Conservation (phyloP, 192 early-diverging fungal species). For the Piromyces finnis region DNA sequence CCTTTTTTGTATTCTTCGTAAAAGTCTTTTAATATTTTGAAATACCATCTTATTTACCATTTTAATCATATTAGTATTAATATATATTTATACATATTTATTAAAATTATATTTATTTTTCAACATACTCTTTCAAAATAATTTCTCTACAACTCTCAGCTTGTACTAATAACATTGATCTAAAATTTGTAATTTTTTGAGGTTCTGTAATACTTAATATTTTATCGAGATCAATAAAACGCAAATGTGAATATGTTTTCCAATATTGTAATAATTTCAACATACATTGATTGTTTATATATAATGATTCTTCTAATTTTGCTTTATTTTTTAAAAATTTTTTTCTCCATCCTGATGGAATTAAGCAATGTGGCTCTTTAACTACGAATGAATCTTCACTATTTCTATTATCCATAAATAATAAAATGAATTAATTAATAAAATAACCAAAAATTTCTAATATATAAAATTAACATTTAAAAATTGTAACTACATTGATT, state of each 20-base stretch:
- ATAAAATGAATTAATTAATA: background rate
- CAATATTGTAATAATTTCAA: slow-evolving; percentile 18
- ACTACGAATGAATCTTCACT: background rate
- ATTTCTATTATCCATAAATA: slow-evolving; percentile 18
- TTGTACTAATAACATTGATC: slow-evolving; percentile 29
- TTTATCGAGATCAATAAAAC: slow-evolving; percentile 22
- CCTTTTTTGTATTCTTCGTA: slow-evolving; percentile 10
- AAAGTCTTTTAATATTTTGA: slow-evolving; percentile 2
- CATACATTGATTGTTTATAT: slow-evolving; percentile 19
- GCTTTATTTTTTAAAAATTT: slow-evolving; percentile 17
- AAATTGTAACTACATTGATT: background rate
- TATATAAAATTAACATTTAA: background rate
- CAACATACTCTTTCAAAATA: slow-evolving; percentile 24
- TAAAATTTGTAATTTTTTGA: slow-evolving; percentile 22
- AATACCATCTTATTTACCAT: background rate
- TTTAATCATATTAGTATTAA: too few species aligned
- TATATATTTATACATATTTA: too few species aligned
- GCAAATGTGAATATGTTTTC: slow-evolving; percentile 10
- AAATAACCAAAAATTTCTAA: background rate
- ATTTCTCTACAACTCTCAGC: slow-evolving; percentile 32
- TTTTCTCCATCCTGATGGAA: slow-evolving; percentile 23
- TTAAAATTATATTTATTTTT: too few species aligned
- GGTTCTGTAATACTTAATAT: slow-evolving; percentile 18
- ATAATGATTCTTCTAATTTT: slow-evolving; percentile 20
- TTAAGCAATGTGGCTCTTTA: slow-evolving; percentile 4